phyloP scores from a whole-genome alignment of 306 rosid species.

The Parietaria judaica region DNA sequence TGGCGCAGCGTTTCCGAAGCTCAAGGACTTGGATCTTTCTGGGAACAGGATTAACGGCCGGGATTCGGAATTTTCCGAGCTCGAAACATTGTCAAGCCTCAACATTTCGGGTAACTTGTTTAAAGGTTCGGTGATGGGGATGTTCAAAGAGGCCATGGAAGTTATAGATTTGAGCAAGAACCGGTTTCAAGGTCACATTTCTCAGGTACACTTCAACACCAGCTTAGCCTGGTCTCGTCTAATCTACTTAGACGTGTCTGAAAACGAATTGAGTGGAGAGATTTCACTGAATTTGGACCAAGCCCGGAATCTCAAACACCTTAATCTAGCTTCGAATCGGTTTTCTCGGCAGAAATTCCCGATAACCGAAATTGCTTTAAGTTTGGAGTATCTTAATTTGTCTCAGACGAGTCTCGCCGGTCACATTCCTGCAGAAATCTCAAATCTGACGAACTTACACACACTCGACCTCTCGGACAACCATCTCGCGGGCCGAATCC shows the following conservation, averaged over 20 bases:
- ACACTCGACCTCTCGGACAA: conserved; percentile 78
- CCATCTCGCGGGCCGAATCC: conserved; percentile 64
- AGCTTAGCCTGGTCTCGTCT: conserved; percentile 58
- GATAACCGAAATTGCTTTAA: conserved; percentile 33
- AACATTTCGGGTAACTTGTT: conserved; percentile 75
- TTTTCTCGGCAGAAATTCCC: conserved; percentile 64
- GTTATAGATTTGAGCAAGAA: conserved; percentile 81
- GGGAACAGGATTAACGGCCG: conserved; percentile 54
- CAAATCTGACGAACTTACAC: conserved; percentile 40
- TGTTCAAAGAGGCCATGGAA: conserved; percentile 57
- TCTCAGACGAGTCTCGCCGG: conserved; percentile 62
- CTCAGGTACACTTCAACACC: conserved; percentile 68
- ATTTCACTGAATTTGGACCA: conserved; percentile 45
- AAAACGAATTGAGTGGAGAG: conserved; percentile 72
- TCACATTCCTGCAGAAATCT: conserved; percentile 62
- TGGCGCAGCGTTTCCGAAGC: conserved; percentile 73
- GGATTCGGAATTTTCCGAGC: conserved; percentile 45
- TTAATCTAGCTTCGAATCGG: conserved; percentile 77
- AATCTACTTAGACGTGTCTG: conserved; percentile 82
- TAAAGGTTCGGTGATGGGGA: conserved; percentile 61
- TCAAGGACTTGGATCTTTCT: conserved; percentile 67
- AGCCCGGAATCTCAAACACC: conserved; percentile 53
- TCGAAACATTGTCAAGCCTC: conserved; percentile 53
- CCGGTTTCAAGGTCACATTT: conserved; percentile 69
- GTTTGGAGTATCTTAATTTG: conserved; percentile 74